Evolutionary conservation across 2,329 filamentous ascomycete species (phyloP), one percentile per base, ranked within the genome.

Genomic region (Colletotrichum somersetense): DNA sequence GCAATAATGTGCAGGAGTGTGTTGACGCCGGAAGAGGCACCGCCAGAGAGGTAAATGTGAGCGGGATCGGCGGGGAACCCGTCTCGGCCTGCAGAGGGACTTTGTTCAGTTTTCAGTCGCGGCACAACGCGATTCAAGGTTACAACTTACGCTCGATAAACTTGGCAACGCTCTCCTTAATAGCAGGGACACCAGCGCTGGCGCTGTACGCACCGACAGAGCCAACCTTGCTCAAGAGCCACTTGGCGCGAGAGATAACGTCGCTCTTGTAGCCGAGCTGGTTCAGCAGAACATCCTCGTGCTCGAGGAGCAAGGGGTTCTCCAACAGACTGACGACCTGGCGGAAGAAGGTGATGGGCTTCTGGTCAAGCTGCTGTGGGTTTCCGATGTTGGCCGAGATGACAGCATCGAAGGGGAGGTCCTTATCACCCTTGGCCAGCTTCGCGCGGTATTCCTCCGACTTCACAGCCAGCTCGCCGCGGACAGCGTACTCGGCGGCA

Each of bases 311-410:
- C 69, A 87, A 81, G 0, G 96, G 96, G 86, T 98, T 95, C 87
- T 99, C 96, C 71, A 98, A 84, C 74, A 99, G 83, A 84, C 94
- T 97, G 78, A 96, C 89, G 38, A 99, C 96, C 85, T 99, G 96
- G 77, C 96, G 92, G 90, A 99, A 98, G 88, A 98, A 99, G 77
- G 96, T 99, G 79, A 99, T 96, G 79, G 96, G 96, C 88, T 98
- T 97, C 88, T 99, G 96, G 85, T 98, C 96, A 74, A 99, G 91
- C 85, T 99, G 96, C 84, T 99, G 96, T 5, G 96, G 96, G 86
- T 99, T 99, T 80, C 96, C 96, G 79, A 99, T 99, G 85, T 99
- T 99, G 84, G 96, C 96, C 74, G 93, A 95, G 85, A 99, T 96
- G 83, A 99, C 92, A 72, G 94, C 89, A 78, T 93, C 88, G 83